Conservation (phyloP, 257 asterid species). For the Haberlea rhodopensis region DNA sequence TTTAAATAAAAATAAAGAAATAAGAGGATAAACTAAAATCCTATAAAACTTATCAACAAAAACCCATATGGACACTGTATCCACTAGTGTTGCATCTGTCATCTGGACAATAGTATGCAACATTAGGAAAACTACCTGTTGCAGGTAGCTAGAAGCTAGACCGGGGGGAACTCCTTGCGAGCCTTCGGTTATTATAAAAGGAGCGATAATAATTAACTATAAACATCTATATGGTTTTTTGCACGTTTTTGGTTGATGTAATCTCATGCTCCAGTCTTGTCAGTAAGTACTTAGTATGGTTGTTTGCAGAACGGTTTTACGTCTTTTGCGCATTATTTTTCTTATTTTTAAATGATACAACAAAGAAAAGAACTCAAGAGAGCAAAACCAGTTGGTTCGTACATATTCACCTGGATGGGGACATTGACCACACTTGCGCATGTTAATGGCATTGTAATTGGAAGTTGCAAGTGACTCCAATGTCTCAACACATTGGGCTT, state of each 20-base stretch:
- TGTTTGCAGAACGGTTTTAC: conserved; percentile 13
- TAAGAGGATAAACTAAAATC: no score
- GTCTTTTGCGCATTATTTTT: conserved; percentile 1
- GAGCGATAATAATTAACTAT: no score
- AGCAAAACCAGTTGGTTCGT: conserved; percentile 2
- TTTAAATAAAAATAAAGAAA: no score
- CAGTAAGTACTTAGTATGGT: conserved; percentile 6
- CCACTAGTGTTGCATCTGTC: no score
- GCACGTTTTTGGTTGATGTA: conserved; percentile 3
- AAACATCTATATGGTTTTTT: no score
- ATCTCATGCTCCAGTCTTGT: background rate
- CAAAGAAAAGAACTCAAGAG: conserved; percentile 3
- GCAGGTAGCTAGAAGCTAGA: no score
- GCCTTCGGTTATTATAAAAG: no score
- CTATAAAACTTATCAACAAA: no score
- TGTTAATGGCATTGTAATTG: conserved; percentile 3
- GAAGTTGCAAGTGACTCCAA: conserved; percentile 19
- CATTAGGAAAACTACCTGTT: no score
- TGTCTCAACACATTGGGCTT: conserved; percentile 12
- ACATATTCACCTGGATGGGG: conserved; percentile 13
- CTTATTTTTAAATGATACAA: conserved; percentile 9
- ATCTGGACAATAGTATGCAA: no score
- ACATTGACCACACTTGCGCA: conserved; percentile 9
- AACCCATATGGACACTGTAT: no score
- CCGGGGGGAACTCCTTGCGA: no score